Conservation (phyloP, 257 asterid genomes). For the Nemophila menziesii region DNA sequence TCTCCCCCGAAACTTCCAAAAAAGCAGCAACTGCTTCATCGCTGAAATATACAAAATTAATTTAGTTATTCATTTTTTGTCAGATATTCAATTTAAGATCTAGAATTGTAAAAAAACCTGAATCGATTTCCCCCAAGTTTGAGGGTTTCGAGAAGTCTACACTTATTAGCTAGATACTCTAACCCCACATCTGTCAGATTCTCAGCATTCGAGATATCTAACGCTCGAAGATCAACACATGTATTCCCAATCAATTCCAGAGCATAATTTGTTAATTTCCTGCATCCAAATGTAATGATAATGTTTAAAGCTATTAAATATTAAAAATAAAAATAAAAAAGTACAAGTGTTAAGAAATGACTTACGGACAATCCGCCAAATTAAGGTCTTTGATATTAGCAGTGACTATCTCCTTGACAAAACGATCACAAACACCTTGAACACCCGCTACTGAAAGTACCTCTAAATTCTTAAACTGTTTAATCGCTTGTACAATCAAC, state of each 20-base stretch:
- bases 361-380: constrained; percentile 61
- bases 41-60: constrained; percentile 22
- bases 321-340: constrained; percentile 8
- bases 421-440: constrained; percentile 38
- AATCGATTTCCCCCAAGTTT: constrained; percentile 45
- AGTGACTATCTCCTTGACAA: constrained; percentile 27
- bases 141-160: constrained; percentile 46
- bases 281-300: constrained; percentile 26
- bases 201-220: constrained; percentile 50
- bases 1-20: constrained; percentile 66
- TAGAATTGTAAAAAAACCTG: constrained; percentile 35
- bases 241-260: constrained; percentile 43
- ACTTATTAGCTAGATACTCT: constrained; percentile 64
- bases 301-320: neutral
- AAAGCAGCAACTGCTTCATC: constrained; percentile 81
- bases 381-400: constrained; percentile 57
- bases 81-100: neutral
- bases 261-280: constrained; percentile 53
- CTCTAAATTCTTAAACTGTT: constrained; percentile 46
- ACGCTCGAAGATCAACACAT: constrained; percentile 43
- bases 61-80: neutral
- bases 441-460: constrained; percentile 69
- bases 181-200: constrained; percentile 57
- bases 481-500: constrained; percentile 37
- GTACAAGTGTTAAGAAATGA: too few relatives aligned